Conservation (phyloP, 768 basidiomycete species). For the Tylopilus vinaceipallidus region DNA sequence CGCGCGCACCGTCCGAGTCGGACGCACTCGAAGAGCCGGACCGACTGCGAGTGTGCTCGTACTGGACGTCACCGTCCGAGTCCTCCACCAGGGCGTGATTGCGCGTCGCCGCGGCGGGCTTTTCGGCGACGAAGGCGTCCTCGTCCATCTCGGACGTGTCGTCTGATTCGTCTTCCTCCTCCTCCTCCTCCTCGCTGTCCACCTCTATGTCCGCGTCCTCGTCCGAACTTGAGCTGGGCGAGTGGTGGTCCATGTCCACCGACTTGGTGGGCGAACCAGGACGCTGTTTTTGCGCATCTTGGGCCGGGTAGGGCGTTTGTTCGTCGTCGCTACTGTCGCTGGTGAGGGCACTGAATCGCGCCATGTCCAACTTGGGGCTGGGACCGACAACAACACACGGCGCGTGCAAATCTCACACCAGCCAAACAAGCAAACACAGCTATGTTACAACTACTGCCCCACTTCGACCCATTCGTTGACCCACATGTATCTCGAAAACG, state of each 20-base stretch:
- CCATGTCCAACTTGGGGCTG: slow-evolving; percentile 41
- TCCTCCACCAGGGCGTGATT: slow-evolving; percentile 52
- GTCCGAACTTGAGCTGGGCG: slow-evolving; percentile 27
- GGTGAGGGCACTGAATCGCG: slow-evolving; percentile 64
- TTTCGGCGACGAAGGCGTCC: slow-evolving; percentile 41
- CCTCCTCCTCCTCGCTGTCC: slow-evolving; percentile 38
- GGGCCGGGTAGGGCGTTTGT: slow-evolving; percentile 34
- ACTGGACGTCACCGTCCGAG: slow-evolving; percentile 53
- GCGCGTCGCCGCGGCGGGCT: slow-evolving; percentile 25
- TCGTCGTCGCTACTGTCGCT: slow-evolving; percentile 59
- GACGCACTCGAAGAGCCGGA: slow-evolving; percentile 31
- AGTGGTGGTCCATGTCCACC: slow-evolving; percentile 32
- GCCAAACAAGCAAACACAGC: slow-evolving; percentile 33
- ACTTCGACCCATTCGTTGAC: slow-evolving; percentile 78
- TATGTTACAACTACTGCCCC: background rate
- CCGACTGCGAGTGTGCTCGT: slow-evolving; percentile 39
- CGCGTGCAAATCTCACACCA: slow-evolving; percentile 10
- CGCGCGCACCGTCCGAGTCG: slow-evolving; percentile 16
- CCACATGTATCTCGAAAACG: slow-evolving; percentile 90
- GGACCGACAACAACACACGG: slow-evolving; percentile 19
- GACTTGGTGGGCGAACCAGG: slow-evolving; percentile 22
- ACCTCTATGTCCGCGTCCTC: slow-evolving; percentile 29
- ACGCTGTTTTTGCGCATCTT: slow-evolving; percentile 19
- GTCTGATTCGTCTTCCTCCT: slow-evolving; percentile 39
- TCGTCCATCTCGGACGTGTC: slow-evolving; percentile 49